A percentile compares a stretch with the other conserved stretches of the same genome.
Conservation (phyloP, 2,329 filamentous ascomycete genomes). For the Penicillium brevicompactum region DNA sequence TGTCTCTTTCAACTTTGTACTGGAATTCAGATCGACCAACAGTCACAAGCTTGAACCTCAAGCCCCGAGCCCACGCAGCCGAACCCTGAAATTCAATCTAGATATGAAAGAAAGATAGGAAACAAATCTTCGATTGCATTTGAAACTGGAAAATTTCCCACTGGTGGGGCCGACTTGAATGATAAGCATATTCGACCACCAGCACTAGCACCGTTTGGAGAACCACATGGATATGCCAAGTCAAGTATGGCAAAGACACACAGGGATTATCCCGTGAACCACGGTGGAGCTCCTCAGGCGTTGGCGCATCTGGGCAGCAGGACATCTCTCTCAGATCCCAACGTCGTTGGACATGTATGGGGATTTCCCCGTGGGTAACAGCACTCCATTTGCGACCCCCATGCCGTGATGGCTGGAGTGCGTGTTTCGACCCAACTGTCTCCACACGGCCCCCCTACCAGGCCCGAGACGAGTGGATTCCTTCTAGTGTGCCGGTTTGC, state of each 20-base stretch:
- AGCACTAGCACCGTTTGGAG: background rate
- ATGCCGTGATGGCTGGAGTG: background rate
- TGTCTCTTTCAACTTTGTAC: too few species aligned
- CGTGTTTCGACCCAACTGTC: background rate
- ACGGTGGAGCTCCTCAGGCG: background rate
- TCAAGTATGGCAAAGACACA: background rate
- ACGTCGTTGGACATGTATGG: background rate
- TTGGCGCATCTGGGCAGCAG: background rate
- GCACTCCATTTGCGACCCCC: background rate
- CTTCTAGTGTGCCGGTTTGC: slow-evolving; percentile 36
- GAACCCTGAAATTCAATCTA: background rate
- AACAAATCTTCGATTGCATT: background rate
- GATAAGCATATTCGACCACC: slow-evolving; percentile 4
- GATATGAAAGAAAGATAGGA: background rate
- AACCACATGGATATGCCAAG: slow-evolving; percentile 4
- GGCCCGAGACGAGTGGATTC: slow-evolving; percentile 1
- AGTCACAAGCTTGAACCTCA: background rate
- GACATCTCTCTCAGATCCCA: too few species aligned
- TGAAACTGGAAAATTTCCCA: slow-evolving; percentile 9
- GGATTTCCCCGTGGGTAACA: slow-evolving; percentile 2
- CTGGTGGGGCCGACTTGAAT: slow-evolving; percentile 14
- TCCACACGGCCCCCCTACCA: background rate
- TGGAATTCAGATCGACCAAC: too few species aligned
- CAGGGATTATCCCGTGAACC: background rate
- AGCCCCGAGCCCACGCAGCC: background rate